These are phyloP conservation scores for Pichia sp. DNA, from an alignment of 1,139 yeast genomes.

Conservation along the genomic window DNA sequence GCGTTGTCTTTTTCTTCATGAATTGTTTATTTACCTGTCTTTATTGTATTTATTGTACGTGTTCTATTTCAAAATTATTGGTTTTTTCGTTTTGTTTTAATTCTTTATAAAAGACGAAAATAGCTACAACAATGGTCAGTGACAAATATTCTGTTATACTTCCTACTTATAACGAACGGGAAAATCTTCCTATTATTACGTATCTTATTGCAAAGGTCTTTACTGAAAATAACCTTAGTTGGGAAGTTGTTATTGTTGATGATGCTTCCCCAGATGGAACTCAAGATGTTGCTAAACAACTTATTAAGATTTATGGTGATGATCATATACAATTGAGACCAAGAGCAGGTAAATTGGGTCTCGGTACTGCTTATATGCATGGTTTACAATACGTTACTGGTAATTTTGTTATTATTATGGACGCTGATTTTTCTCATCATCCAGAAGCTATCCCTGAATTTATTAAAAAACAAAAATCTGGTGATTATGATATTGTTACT, in stretches of 20 bases:
- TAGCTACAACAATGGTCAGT: constrained; percentile 17
- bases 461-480: constrained; percentile 60
- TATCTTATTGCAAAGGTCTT: constrained; percentile 72
- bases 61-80: neutral
- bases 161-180: constrained; percentile 75
- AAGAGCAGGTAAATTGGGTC: constrained; percentile 73
- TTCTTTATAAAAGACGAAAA: too few species aligned
- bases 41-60: neutral
- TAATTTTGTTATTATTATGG: constrained; percentile 75
- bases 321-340: constrained; percentile 64
- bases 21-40: neutral
- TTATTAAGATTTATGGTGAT: constrained; percentile 56
- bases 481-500: constrained; percentile 71
- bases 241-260: constrained; percentile 79
- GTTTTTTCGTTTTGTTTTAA: neutral
- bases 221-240: constrained; percentile 50
- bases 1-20: neutral
- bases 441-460: constrained; percentile 78
- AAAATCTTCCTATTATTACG: constrained; percentile 64
- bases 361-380: constrained; percentile 79
- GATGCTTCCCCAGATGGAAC: constrained; percentile 84
- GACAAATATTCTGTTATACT: constrained; percentile 70
- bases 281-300: constrained; percentile 63
- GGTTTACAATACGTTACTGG: constrained; percentile 72
- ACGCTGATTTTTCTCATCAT: constrained; percentile 79